phyloP scores from a whole-genome alignment of 768 basidiomycete species.

The Mycena albidolilacea region DNA sequence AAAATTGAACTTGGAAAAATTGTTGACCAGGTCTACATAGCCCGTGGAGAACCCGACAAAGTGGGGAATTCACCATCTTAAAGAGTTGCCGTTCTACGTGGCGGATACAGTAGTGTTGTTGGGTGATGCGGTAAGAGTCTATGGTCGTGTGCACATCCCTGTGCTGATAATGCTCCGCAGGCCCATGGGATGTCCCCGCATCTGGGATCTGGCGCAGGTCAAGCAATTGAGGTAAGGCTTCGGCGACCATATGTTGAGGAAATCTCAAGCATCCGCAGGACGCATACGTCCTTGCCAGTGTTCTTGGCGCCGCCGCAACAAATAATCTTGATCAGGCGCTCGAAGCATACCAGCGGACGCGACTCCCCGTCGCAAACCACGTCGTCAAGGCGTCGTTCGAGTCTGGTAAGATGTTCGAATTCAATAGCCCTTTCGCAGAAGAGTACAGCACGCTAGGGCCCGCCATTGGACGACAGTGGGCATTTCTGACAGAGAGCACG shows the following conservation, averaged over 20 bases:
- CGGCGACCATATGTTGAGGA: not conserved
- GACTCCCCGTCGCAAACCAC: slow-evolving; percentile 53
- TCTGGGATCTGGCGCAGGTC: slow-evolving; percentile 48
- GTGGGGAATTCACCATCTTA: slow-evolving; percentile 57
- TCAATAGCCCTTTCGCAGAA: slow-evolving; percentile 52
- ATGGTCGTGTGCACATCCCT: slow-evolving; percentile 38
- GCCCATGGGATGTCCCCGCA: slow-evolving; percentile 50
- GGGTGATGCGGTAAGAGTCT: slow-evolving; percentile 57
- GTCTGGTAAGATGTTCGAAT: slow-evolving; percentile 57
- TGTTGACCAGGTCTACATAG: slow-evolving; percentile 42
- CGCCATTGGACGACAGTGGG: slow-evolving; percentile 59
- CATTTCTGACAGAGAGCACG: slow-evolving; percentile 56
- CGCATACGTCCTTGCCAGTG: slow-evolving; percentile 45
- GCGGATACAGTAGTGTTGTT: slow-evolving; percentile 56
- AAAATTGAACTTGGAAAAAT: not conserved
- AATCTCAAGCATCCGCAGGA: slow-evolving; percentile 39
- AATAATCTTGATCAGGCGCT: slow-evolving; percentile 44
- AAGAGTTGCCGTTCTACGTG: slow-evolving; percentile 53
- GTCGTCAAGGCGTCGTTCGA: slow-evolving; percentile 51
- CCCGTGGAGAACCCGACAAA: slow-evolving; percentile 49
- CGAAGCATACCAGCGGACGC: slow-evolving; percentile 51
- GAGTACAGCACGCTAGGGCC: slow-evolving; percentile 55
- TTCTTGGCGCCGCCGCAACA: slow-evolving; percentile 40
- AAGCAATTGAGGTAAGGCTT: slow-evolving; percentile 48
- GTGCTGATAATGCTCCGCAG: slow-evolving; percentile 37